Evolutionary conservation across 768 basidiomycete genomes (phyloP).

Genomic region (Inosperma sp.): DNA sequence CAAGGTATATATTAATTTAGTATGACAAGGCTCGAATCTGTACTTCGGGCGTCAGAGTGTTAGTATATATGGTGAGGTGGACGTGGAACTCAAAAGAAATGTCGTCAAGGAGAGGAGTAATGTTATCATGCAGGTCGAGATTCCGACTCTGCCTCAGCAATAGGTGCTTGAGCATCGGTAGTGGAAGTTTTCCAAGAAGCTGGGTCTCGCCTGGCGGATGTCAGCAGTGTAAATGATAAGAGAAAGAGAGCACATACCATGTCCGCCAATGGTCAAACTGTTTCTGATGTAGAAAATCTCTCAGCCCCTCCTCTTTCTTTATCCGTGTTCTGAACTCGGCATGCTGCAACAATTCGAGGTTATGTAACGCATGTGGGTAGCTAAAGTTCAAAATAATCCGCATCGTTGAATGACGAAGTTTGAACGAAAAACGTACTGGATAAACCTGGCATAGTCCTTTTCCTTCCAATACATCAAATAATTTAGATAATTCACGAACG

Average conservation of each 20-base stretch:
- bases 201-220: no score
- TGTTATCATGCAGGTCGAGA: no score
- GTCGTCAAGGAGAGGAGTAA: no score
- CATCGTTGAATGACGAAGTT: conserved; percentile 8
- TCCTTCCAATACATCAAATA: conserved; percentile 89
- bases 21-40: no score
- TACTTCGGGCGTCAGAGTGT: no score
- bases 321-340: conserved; percentile 70
- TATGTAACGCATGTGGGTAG: conserved; percentile 85
- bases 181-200: no score
- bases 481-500: conserved; percentile 81
- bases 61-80: no score
- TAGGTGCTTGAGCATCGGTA: no score
- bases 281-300: conserved; percentile 76
- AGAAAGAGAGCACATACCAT: conserved; percentile 46
- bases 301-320: conserved; percentile 72
- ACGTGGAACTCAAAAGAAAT: no score
- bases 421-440: conserved; percentile 51
- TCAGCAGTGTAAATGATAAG: no score
- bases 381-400: conserved; percentile 36
- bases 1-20: no score
- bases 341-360: conserved; percentile 79
- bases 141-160: no score
- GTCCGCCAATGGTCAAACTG: conserved; percentile 91
- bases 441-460: conserved; percentile 90